Conservation (phyloP, 768 basidiomycete species). For the Trametes cingulata region DNA sequence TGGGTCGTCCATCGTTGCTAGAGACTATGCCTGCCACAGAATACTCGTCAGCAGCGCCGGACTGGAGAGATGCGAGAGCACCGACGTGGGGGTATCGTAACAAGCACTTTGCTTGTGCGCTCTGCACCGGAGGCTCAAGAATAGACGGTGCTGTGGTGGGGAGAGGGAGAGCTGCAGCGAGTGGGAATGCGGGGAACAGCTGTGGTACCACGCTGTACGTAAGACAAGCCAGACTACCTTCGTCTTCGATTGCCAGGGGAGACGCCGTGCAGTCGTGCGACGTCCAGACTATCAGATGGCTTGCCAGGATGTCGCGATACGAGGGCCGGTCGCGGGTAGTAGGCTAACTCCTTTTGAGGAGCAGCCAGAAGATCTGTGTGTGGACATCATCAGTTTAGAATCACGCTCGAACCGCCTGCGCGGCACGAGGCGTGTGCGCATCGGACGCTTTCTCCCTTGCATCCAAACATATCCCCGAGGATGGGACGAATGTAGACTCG, state of each 20-base stretch:
- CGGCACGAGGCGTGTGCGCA: not conserved
- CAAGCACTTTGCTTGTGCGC: too few relatives aligned
- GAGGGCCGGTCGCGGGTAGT: not conserved
- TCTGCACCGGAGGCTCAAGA: too few relatives aligned
- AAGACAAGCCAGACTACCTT: not conserved
- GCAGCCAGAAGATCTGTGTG: not conserved
- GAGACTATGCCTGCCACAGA: not conserved
- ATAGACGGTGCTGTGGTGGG: not conserved
- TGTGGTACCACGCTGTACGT: not conserved
- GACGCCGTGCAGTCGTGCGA: not conserved
- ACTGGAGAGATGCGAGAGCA: too few relatives aligned
- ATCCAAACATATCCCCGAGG: not conserved
- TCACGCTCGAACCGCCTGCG: not conserved
- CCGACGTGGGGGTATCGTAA: too few relatives aligned
- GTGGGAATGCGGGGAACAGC: not conserved
- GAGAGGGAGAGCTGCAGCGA: not conserved
- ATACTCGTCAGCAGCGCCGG: not conserved
- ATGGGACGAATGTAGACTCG: not conserved
- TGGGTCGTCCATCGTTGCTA: slow-evolving; percentile 10
- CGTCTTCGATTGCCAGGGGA: not conserved
- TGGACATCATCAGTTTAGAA: not conserved
- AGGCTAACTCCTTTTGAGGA: not conserved
- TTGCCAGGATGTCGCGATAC: not conserved
- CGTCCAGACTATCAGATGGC: not conserved
- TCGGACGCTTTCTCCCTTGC: not conserved